Conservation (phyloP, 176 grass and related monocot genomes). For the Secale cereale region DNA sequence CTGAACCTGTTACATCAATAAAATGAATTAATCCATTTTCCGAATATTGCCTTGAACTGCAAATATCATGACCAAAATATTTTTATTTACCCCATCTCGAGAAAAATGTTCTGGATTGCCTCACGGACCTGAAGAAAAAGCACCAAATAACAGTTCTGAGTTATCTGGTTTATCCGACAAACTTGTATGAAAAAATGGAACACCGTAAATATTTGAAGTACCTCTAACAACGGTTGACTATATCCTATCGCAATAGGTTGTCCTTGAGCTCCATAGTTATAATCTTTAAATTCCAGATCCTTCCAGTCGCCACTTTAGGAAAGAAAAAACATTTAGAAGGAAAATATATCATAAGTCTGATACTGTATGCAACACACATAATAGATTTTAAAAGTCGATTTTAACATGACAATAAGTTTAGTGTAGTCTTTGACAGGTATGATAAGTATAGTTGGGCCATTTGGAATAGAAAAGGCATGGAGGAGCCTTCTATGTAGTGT, state of each 20-base stretch:
- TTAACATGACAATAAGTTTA: not conserved
- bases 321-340: not conserved
- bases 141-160: not conserved
- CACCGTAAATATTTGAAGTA: constrained; percentile 21
- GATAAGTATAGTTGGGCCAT: not conserved
- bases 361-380: not conserved
- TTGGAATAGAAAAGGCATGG: not conserved
- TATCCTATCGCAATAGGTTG: constrained; percentile 75
- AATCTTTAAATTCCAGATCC: constrained; percentile 87
- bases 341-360: not conserved
- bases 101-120: constrained; percentile 81
- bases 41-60: not conserved
- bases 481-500: too few relatives aligned
- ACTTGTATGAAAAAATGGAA: not conserved
- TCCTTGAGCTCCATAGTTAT: constrained; percentile 77
- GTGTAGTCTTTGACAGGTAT: not conserved
- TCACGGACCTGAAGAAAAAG: constrained; percentile 68
- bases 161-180: constrained; percentile 16
- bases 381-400: not conserved
- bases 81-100: constrained; percentile 82
- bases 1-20: constrained; percentile 54
- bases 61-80: constrained; percentile 19
- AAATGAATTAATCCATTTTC: not conserved
- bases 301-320: constrained; percentile 91
- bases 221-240: constrained; percentile 86